phyloP scores from a whole-genome alignment of 2,329 filamentous ascomycete species.

The Exophiala oligosperma region DNA sequence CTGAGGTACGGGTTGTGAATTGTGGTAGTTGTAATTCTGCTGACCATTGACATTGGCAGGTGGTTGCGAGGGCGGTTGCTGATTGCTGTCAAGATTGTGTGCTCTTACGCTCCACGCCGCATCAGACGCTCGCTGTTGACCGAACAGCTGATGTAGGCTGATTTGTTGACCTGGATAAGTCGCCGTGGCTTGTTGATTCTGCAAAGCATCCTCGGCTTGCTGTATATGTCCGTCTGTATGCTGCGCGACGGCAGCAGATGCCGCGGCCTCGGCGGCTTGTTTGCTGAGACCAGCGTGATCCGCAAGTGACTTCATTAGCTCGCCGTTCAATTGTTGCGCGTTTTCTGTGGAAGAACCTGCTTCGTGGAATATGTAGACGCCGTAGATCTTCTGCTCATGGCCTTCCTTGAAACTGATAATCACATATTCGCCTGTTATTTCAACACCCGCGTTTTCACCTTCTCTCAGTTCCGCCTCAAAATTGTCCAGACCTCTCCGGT shows the following conservation, averaged over 20 bases:
- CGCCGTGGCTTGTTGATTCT: conserved; percentile 17
- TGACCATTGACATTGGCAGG: background rate
- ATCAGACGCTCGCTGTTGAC: conserved; percentile 54
- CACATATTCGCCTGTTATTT: conserved; percentile 63
- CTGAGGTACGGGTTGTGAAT: conserved; percentile 18
- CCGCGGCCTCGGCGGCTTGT: conserved; percentile 42
- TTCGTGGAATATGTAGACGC: conserved; percentile 66
- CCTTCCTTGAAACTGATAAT: conserved; percentile 51
- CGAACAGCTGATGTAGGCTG: conserved; percentile 55
- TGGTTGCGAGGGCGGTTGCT: background rate
- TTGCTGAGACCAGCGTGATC: conserved; percentile 52
- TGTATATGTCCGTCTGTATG: conserved; percentile 36
- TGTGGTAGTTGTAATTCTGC: background rate
- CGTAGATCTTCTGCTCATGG: conserved; percentile 48
- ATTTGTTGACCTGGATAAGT: conserved; percentile 53
- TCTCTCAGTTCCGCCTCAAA: conserved; percentile 63
- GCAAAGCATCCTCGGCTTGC: conserved; percentile 38
- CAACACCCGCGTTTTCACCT: conserved; percentile 60
- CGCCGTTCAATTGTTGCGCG: conserved; percentile 45
- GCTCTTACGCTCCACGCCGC: conserved; percentile 52
- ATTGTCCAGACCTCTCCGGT: conserved; percentile 70
- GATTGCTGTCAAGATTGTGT: conserved; percentile 36
- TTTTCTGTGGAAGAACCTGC: conserved; percentile 56
- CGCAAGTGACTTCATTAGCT: conserved; percentile 57
- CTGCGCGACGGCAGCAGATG: conserved; percentile 33